Base-by-base conservation (phyloP, 768 basidiomycete species). In the Galerina marginata region DNA sequence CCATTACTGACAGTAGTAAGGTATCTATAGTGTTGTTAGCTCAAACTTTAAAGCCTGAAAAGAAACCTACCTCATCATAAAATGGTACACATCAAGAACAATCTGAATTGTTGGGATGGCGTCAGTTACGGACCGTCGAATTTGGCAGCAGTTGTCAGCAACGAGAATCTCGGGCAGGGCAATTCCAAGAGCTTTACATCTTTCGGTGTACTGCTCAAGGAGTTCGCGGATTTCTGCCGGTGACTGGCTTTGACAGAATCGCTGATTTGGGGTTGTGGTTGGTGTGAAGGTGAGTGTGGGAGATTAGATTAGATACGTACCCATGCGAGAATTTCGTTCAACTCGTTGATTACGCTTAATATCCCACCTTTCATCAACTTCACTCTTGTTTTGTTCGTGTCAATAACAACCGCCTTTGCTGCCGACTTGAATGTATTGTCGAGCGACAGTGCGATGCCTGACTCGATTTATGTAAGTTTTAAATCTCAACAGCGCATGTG, bases 361-460 rank as follows among this genome's bases (percentile, higher is more conserved):
- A 58, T 50, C 3, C 56, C 56, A 5, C 56, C 56, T n/a, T 58
- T 58, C 29, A 58, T 38, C 56, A 58, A 7, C 25, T 58, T 58
- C 1, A 20, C 40, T 5, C 47, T 45, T 9, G 33, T 9, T 47
- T 48, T 47, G 14, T 57, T 36, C 44, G 46, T 57, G 3, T 58
- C 47, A 3, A 58, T 23, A 6, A 58, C 39, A 4, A 58, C 47
- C 15, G 36, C 56, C 46, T 58, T 58, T 9, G 2, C 20, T 20
- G 47, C 47, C 2, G 56, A 58, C 37, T 49, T 58, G 56, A 58
- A 58, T n/a, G 56, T 58, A 12, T 58, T 58, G 37, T 58, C 56
- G 0, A 58, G 37, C 10, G 46, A 58, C 7, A 58, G 16, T 9
- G 3, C 44, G 4, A 20, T 14, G 2, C 46, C 56, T 49, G n/a